phyloP scores from a whole-genome alignment of 768 basidiomycete genomes.

The Boletus rex-veris region DNA sequence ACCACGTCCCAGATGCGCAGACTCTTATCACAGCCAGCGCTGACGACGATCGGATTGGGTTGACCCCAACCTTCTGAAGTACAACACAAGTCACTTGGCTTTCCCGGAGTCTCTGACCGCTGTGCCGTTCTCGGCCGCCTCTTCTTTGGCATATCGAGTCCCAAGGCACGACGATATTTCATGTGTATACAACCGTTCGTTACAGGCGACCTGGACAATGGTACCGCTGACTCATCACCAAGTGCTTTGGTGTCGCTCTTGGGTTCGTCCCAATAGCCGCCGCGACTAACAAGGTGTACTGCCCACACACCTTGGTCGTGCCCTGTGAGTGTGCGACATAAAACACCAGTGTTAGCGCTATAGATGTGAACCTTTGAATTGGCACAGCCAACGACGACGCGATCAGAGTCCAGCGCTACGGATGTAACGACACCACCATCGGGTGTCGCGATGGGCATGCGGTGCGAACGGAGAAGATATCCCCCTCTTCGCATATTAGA shows the following conservation, averaged over 20 bases:
- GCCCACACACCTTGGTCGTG: slow-evolving; percentile 94
- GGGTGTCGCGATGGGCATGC: slow-evolving; percentile 39
- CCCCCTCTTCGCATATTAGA: slow-evolving; percentile 81
- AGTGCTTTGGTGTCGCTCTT: slow-evolving; percentile 5
- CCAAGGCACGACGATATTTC: slow-evolving; percentile 48
- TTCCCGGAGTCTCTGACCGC: slow-evolving; percentile 22
- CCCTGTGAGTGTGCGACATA: slow-evolving; percentile 73
- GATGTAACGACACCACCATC: slow-evolving; percentile 78
- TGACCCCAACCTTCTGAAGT: slow-evolving; percentile 90
- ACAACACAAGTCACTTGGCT: slow-evolving; percentile 53
- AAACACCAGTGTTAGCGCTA: slow-evolving; percentile 71
- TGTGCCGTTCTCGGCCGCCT: slow-evolving; percentile 21
- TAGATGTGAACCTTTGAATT: slow-evolving; percentile 85
- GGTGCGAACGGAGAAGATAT: slow-evolving; percentile 62
- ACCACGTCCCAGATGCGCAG: slow-evolving; percentile 91
- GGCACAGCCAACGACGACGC: slow-evolving; percentile 87
- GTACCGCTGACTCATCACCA: slow-evolving; percentile 4
- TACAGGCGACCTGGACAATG: neutral
- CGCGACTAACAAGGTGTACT: slow-evolving; percentile 69
- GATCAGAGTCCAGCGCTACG: slow-evolving; percentile 76
- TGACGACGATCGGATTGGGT: slow-evolving; percentile 76
- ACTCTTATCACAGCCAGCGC: slow-evolving; percentile 89
- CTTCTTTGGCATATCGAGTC: slow-evolving; percentile 34
- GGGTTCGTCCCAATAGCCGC: slow-evolving; percentile 43
- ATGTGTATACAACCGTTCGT: slow-evolving; percentile 26